Evolutionary conservation across 306 rosid genomes (phyloP), one percentile per base, ranked within the genome.

Genomic region (Rosa multiflora): DNA sequence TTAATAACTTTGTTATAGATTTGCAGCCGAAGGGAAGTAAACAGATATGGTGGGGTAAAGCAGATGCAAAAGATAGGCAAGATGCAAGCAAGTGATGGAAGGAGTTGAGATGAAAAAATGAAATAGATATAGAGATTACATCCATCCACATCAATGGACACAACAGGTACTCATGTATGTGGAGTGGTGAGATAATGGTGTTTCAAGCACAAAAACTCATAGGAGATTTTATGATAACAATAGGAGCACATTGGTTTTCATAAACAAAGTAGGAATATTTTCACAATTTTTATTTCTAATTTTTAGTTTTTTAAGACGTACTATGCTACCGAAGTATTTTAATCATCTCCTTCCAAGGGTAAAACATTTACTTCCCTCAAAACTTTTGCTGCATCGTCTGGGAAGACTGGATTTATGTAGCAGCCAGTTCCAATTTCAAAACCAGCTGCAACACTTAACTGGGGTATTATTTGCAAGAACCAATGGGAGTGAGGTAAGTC

Each of bases 381-480:
- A 84, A 90, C 81, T 87, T 83, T 82, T 56, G 98, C 98, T 52
- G 97, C 97, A 82, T 91, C 98, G 84, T 91, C 98, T 0, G 95
- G 98, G 74, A 93, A 83, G 56, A 93, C 91, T 8, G 95, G 93
- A 80, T 93, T 93, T 51, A 93, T 91, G 86, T 87, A 84, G 76
- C 97, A 93, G 18, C 98, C 93, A 39, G 88, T 83, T 87, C 97
- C 97, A 4, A 91, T 83, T 83, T 93, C 98, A 61, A 93, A 90
- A 15, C 98, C 98, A 1, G 90, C 92, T 8, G 84, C 62, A 8
- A 85, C 91, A 48, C 83, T 81, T 63, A 93, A 86, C 44, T 93
- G 98, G 58, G 98, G 93, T 56, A 91, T 80, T 70, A 93, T 91
- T 80, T 93, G 98, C 82, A 93, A 76, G 76, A 83, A 91, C 97